These are phyloP conservation scores for Penicillium bialowiezense DNA, from an alignment of 495 filamentous ascomycete species.

Conservation along the genomic window DNA sequence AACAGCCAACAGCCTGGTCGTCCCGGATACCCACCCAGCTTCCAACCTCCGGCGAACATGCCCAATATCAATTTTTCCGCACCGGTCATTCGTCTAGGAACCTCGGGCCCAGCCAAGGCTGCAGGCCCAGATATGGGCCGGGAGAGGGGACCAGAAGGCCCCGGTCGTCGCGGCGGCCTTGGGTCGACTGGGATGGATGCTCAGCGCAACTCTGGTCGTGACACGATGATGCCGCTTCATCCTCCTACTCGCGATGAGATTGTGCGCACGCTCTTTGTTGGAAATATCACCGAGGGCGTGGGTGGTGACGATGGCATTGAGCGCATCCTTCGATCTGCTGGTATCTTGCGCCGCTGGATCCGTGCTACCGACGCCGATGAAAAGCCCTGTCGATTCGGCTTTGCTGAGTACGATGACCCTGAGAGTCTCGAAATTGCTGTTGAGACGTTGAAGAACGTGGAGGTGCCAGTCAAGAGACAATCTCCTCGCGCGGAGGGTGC, in stretches of 20 bases:
- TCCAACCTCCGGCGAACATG: slow-evolving; percentile 88
- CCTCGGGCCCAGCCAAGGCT: slow-evolving; percentile 63
- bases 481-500: slow-evolving; percentile 42
- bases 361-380: slow-evolving; percentile 76
- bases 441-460: slow-evolving; percentile 79
- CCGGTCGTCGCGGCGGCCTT: slow-evolving; percentile 62
- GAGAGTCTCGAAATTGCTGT: slow-evolving; percentile 84
- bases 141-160: slow-evolving; percentile 44
- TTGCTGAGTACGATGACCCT: slow-evolving; percentile 93
- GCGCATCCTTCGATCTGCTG: slow-evolving; percentile 72
- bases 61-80: slow-evolving; percentile 98
- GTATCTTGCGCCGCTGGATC: slow-evolving; percentile 80
- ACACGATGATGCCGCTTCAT: slow-evolving; percentile 72
- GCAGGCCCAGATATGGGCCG: slow-evolving; percentile 51
- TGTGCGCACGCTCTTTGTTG: slow-evolving; percentile 84
- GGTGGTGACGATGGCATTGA: slow-evolving; percentile 82
- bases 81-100: slow-evolving; percentile 90
- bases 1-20: slow-evolving; percentile 65
- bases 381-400: slow-evolving; percentile 87
- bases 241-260: slow-evolving; percentile 90
- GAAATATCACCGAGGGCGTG: slow-evolving; percentile 74
- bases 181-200: slow-evolving; percentile 65
- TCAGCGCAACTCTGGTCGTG: slow-evolving; percentile 66
- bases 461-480: slow-evolving; percentile 80
- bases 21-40: slow-evolving; percentile 76